These are phyloP conservation scores for Globisporangium spinosum DNA, from an alignment of 352 stramenopile genomes.

Conservation along the genomic window DNA sequence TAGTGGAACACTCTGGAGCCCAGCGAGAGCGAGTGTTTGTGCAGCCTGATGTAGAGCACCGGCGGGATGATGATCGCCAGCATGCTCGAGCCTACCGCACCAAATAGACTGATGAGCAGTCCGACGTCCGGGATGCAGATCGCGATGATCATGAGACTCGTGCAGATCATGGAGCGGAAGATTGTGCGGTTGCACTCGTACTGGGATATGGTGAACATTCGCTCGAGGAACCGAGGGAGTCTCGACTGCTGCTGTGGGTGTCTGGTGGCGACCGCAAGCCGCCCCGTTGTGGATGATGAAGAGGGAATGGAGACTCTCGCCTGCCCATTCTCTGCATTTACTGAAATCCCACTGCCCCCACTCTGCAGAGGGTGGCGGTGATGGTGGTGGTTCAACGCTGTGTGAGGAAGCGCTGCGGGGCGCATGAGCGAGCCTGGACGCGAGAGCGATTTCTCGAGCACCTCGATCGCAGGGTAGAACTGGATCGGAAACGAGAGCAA, in stretches of 20 bases:
- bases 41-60: slow-evolving; percentile 52
- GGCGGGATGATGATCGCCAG: slow-evolving; percentile 74
- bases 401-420: slow-evolving; percentile 27
- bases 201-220: slow-evolving; percentile 47
- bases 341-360: not conserved
- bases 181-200: slow-evolving; percentile 79
- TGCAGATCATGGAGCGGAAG: slow-evolving; percentile 82
- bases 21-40: slow-evolving; percentile 32
- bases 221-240: slow-evolving; percentile 32
- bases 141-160: slow-evolving; percentile 63
- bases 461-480: slow-evolving; percentile 74
- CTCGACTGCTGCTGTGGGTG: not conserved
- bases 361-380: not conserved
- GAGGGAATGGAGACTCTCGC: not conserved
- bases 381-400: slow-evolving; percentile 10
- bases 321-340: slow-evolving; percentile 7
- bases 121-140: slow-evolving; percentile 72
- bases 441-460: slow-evolving; percentile 57
- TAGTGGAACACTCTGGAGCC: slow-evolving; percentile 41
- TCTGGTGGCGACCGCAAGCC: not conserved
- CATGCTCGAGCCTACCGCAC: slow-evolving; percentile 77
- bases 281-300: slow-evolving; percentile 1
- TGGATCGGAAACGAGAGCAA: slow-evolving; percentile 79
- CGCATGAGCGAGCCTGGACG: slow-evolving; percentile 45
- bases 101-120: slow-evolving; percentile 77